These are phyloP conservation scores for Agrocybe chaxingu DNA, from an alignment of 768 basidiomycete genomes.

Conservation along the genomic window DNA sequence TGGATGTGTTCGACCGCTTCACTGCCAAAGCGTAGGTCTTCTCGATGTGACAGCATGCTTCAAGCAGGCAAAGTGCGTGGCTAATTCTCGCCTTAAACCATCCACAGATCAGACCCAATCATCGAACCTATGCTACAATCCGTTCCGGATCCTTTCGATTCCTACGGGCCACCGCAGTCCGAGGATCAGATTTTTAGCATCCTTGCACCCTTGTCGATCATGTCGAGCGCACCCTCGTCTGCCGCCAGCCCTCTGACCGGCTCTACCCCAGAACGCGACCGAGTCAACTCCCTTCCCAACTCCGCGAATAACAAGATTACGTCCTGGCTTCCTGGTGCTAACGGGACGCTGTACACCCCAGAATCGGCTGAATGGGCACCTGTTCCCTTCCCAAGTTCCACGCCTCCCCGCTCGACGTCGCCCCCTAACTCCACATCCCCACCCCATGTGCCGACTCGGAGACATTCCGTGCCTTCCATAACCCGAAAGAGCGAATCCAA, in stretches of 20 bases:
- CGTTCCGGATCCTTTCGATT: slow-evolving; percentile 90
- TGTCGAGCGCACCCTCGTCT: slow-evolving; percentile 50
- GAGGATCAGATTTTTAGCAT: slow-evolving; percentile 94
- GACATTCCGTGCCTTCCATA: slow-evolving; percentile 48
- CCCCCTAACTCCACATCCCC: slow-evolving; percentile 42
- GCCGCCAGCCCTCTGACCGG: slow-evolving; percentile 57
- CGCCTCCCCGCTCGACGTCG: slow-evolving; percentile 50
- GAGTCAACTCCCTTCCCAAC: slow-evolving; percentile 29
- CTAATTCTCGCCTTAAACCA: slow-evolving; percentile 2
- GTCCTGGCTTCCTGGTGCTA: slow-evolving; percentile 48
- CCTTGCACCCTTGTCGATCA: slow-evolving; percentile 80
- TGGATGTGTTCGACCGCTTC: slow-evolving; percentile 89
- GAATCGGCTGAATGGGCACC: slow-evolving; percentile 58
- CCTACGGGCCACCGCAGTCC: slow-evolving; percentile 83
- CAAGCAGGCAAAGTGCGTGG: slow-evolving; percentile 2
- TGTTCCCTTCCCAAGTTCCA: slow-evolving; percentile 36
- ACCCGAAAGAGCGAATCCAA: slow-evolving; percentile 63
- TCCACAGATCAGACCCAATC: slow-evolving; percentile 73
- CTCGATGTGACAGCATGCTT: slow-evolving; percentile 13
- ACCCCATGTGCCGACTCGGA: slow-evolving; percentile 37
- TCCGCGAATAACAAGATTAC: slow-evolving; percentile 23
- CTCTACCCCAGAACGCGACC: slow-evolving; percentile 40
- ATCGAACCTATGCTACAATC: slow-evolving; percentile 89
- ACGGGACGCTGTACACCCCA: slow-evolving; percentile 42
- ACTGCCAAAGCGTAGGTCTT: slow-evolving; percentile 78